Conservation (phyloP, 257 asterid species). For the Solanum ossicruentum region DNA sequence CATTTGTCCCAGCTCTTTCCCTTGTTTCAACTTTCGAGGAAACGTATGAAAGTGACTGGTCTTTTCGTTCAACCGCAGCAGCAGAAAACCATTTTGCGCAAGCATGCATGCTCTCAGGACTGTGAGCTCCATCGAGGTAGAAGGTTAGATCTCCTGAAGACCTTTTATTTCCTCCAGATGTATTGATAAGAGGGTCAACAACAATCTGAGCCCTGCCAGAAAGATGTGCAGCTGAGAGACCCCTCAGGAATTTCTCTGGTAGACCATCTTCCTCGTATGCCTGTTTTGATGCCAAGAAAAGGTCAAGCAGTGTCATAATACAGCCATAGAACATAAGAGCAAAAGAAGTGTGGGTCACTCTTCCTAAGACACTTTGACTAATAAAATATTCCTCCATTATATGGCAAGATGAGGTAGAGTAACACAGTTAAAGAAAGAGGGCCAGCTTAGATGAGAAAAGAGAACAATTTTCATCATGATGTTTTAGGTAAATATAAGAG, state of each 20-base stretch:
- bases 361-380: not conserved
- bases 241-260: conserved; percentile 64
- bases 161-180: conserved; percentile 9
- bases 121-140: conserved; percentile 92
- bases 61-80: conserved; percentile 31
- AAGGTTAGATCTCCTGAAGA: conserved; percentile 52
- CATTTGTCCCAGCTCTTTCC: conserved; percentile 17
- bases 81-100: conserved; percentile 81
- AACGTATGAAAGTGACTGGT: conserved; percentile 8
- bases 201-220: conserved; percentile 79
- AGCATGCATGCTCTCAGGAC: conserved; percentile 95
- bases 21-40: conserved; percentile 8
- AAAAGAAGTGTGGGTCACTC: not conserved
- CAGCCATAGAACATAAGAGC: not conserved
- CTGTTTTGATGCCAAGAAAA: conserved; percentile 18
- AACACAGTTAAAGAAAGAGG: not conserved
- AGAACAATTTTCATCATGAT: not conserved
- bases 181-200: conserved; percentile 24
- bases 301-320: not conserved
- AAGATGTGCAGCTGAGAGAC: conserved; percentile 72
- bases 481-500: not conserved
- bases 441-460: not conserved
- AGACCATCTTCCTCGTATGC: conserved; percentile 24
- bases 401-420: not conserved
- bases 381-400: not conserved